Base-by-base conservation (phyloP, 1,284 basidiomycete genomes). In the Ganoderma lucidum region DNA sequence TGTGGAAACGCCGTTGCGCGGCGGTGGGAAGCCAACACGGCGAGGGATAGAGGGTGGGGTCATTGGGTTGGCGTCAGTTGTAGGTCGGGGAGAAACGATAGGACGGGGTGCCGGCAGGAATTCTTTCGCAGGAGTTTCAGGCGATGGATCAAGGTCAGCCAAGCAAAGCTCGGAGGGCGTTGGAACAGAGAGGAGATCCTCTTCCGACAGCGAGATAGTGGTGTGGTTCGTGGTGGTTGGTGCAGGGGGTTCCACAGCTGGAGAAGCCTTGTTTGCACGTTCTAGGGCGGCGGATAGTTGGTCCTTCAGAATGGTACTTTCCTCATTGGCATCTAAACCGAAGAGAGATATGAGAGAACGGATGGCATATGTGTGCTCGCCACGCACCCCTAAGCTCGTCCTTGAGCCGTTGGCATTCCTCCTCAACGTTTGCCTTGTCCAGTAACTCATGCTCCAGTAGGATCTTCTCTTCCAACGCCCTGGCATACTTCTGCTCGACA, bases 381-480 rank as follows among this genome's bases (percentile, higher is more conserved):
- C 70, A 65, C 87, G 67, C 71, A 96, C 96, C 97, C 89, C 96
- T 84, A 41, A 99, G 82, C 78, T 99, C 96, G 78, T 99, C 98
- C 80, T 92, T 96, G 67, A 98, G 81, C 56, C 98, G 87, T 81
- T 99, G 98, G 64, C 88, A 90, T 77, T 98, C 95, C 80, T 98
- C 97, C 78, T 99, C 96, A 45, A 98, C 79, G 71, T 87, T 91
- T 3, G 95, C 93, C 81, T 97, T 97, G 80, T 93, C 93, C 56
- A 98, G 83, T n/a, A 99, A 84, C 79, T 99, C 98, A 75, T 99
- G 96, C 80, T 99, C 98, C 42, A 99, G 86, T 58, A 99, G 82
- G 62, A 98, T 98, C 81, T 98, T 99, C 83, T 98, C 95, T 81
- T 99, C 98, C 63, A 99, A 86, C 1, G 94, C 93, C 70, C 91